Evolutionary conservation across 2,329 filamentous ascomycete genomes (phyloP).

Genomic region (Exophiala sp.): DNA sequence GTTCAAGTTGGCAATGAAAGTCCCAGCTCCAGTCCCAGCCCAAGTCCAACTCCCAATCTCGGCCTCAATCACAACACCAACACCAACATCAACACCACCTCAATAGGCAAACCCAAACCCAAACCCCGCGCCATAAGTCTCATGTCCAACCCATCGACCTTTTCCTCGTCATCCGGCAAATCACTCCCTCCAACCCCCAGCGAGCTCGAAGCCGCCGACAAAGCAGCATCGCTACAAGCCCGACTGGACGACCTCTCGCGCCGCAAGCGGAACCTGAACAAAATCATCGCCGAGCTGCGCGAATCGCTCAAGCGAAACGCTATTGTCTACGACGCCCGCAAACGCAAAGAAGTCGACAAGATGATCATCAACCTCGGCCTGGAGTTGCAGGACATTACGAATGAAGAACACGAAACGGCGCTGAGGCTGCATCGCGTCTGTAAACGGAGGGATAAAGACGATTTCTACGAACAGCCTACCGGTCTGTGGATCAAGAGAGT

Average conservation of each 20-base stretch:
- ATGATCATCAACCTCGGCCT: constrained; percentile 61
- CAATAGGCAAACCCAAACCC: too few relatives aligned
- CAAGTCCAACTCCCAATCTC: too few relatives aligned
- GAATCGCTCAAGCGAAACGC: constrained; percentile 69
- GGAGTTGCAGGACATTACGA: constrained; percentile 66
- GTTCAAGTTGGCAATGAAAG: too few relatives aligned
- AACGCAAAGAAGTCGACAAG: constrained; percentile 49
- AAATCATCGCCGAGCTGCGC: constrained; percentile 68
- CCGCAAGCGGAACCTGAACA: constrained; percentile 64
- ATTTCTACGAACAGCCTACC: constrained; percentile 50
- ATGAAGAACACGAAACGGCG: constrained; percentile 72
- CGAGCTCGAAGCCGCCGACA: constrained; percentile 56
- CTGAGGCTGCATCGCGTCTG: constrained; percentile 67
- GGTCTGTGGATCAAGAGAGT: constrained; percentile 73
- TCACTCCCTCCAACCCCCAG: constrained; percentile 57
- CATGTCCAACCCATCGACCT: constrained; percentile 31
- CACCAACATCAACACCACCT: too few relatives aligned
- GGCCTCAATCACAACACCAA: too few relatives aligned
- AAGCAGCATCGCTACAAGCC: constrained; percentile 61
- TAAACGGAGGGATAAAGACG: constrained; percentile 65
- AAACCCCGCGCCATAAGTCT: constrained; percentile 20
- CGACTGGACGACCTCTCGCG: constrained; percentile 60
- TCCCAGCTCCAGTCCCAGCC: too few relatives aligned
- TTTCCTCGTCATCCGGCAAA: constrained; percentile 39
- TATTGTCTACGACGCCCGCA: constrained; percentile 60